These are phyloP conservation scores for Pleurotus salmoneostramineus DNA, from an alignment of 768 basidiomycete genomes.

Conservation along the genomic window DNA sequence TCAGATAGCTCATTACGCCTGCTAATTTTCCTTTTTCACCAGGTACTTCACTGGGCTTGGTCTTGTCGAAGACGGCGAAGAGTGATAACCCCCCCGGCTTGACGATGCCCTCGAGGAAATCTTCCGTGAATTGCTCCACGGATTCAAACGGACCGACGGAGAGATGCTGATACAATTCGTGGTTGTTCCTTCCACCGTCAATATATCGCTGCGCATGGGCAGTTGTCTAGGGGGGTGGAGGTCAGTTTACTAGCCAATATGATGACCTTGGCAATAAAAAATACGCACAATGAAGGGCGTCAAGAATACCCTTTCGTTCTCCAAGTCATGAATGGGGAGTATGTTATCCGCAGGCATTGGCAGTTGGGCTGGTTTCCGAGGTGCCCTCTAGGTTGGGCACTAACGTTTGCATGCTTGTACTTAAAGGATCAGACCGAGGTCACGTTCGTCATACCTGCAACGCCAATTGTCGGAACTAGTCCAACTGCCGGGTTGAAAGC, in stretches of 20 bases:
- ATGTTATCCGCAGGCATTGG: background rate
- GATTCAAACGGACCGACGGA: background rate
- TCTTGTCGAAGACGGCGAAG: background rate
- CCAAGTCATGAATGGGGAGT: slow-evolving; percentile 38
- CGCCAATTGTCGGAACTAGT: too few relatives aligned
- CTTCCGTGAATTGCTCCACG: background rate
- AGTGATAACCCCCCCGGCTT: background rate
- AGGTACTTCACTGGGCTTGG: background rate
- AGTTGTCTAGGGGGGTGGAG: background rate
- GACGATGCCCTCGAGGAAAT: background rate
- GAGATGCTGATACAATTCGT: background rate
- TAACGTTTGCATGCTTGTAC: too few relatives aligned
- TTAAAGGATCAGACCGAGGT: too few relatives aligned
- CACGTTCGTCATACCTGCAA: too few relatives aligned
- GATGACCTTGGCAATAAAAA: background rate
- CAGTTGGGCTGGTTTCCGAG: too few relatives aligned
- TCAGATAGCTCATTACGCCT: slow-evolving; percentile 48
- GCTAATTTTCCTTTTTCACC: slow-evolving; percentile 28
- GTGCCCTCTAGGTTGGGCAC: too few relatives aligned
- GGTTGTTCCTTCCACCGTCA: background rate
- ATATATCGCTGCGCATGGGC: background rate
- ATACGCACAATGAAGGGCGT: slow-evolving; percentile 41
- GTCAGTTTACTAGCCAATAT: background rate
- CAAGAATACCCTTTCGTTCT: slow-evolving; percentile 45
- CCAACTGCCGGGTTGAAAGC: too few relatives aligned